These are phyloP conservation scores for Tolypocladium ovalisporum DNA, from an alignment of 2,329 filamentous ascomycete genomes.

Conservation along the genomic window DNA sequence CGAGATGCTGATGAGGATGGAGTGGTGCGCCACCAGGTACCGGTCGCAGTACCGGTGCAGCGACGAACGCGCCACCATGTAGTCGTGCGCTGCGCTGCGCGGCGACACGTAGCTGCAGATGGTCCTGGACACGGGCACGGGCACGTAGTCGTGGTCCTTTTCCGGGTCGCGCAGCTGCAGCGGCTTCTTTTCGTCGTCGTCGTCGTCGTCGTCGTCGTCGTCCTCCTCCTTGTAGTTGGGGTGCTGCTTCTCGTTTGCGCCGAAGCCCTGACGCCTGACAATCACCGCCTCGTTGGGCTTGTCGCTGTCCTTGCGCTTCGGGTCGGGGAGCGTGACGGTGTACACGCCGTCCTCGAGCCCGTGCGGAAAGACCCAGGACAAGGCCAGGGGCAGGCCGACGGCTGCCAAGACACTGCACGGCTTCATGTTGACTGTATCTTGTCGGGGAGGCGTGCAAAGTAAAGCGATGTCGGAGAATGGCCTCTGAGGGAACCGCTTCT, in stretches of 20 bases:
- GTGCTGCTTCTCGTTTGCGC: too few relatives aligned
- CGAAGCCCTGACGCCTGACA: background rate
- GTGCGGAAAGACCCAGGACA: background rate
- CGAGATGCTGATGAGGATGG: background rate
- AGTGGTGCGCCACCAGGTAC: background rate
- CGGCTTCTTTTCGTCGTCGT: too few relatives aligned
- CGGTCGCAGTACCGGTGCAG: conserved; percentile 1
- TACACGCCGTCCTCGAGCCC: conserved; percentile 2
- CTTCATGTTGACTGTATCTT: background rate
- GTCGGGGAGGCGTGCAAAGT: background rate
- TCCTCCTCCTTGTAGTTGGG: too few relatives aligned
- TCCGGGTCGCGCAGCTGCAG: background rate
- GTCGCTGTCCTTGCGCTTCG: background rate
- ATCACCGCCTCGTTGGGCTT: background rate
- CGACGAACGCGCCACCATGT: background rate
- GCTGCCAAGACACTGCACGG: background rate
- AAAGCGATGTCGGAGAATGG: too few relatives aligned
- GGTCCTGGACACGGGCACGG: background rate
- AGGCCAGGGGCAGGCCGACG: background rate
- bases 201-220: too few relatives aligned
- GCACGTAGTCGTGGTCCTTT: background rate
- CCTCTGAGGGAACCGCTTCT: too few relatives aligned
- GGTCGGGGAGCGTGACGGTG: background rate
- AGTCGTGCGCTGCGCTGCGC: background rate
- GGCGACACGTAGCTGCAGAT: background rate